These are phyloP conservation scores for Fusarium xylarioides DNA, from an alignment of 2,329 filamentous ascomycete genomes.

Conservation along the genomic window DNA sequence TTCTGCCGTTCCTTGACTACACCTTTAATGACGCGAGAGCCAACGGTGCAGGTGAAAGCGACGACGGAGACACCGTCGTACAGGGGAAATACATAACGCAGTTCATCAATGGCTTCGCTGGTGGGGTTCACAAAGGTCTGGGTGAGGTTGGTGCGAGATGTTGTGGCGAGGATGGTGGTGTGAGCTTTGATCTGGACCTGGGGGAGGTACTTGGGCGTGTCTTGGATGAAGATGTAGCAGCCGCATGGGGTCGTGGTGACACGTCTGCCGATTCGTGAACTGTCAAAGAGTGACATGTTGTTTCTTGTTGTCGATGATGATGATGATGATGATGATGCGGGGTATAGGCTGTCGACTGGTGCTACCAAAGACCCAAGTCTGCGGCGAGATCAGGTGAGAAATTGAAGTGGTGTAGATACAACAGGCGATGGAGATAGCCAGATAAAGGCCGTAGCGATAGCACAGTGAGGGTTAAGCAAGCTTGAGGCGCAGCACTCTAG, in stretches of 20 bases:
- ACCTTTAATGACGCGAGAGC: constrained; percentile 67
- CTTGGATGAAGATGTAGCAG: constrained; percentile 45
- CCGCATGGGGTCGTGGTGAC: constrained; percentile 43
- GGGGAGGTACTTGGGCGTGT: constrained; percentile 59
- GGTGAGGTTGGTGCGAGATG: constrained; percentile 56
- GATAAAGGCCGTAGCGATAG: too few species aligned
- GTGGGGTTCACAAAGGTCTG: constrained; percentile 71
- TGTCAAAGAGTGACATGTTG: constrained; percentile 1
- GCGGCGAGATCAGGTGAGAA: neutral
- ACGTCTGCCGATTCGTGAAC: too few species aligned
- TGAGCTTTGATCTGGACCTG: constrained; percentile 66
- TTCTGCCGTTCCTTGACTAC: constrained; percentile 72
- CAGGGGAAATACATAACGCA: constrained; percentile 74
- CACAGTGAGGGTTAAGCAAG: too few species aligned
- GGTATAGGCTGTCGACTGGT: neutral
- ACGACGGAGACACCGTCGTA: constrained; percentile 78
- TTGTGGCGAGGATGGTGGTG: constrained; percentile 67
- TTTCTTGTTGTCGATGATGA: neutral
- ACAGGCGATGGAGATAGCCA: neutral
- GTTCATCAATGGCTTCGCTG: constrained; percentile 50
- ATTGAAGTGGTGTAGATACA: neutral
- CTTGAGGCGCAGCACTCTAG: neutral
- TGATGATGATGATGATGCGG: neutral
- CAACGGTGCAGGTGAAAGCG: constrained; percentile 71
- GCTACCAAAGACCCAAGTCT: neutral